Conservation (phyloP, 495 filamentous ascomycete genomes). For the Choiromyces venosus region DNA sequence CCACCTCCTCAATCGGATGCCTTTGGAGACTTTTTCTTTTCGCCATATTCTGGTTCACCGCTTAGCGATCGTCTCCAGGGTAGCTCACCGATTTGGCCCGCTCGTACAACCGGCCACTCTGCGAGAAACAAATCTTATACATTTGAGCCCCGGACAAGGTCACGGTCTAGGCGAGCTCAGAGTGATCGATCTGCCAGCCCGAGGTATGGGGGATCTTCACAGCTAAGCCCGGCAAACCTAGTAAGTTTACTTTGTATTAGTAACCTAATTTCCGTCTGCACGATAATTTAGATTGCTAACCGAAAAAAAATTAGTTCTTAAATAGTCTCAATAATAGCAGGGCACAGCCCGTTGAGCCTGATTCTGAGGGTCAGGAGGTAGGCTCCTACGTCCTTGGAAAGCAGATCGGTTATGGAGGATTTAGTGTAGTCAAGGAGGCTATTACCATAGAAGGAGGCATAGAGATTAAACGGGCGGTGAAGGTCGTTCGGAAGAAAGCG, state of each 20-base stretch:
- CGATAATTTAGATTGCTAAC: constrained; percentile 51
- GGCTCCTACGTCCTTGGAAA: constrained; percentile 69
- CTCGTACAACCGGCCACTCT: constrained; percentile 19
- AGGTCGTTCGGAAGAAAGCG: constrained; percentile 64
- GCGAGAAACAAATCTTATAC: constrained; percentile 31
- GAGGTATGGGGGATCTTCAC: constrained; percentile 47
- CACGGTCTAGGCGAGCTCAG: constrained; percentile 44
- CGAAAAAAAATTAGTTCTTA: constrained; percentile 58
- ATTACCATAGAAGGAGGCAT: constrained; percentile 58
- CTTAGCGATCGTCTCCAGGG: constrained; percentile 25
- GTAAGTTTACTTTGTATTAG: constrained; percentile 45
- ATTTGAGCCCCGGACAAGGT: constrained; percentile 19
- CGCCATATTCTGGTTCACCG: constrained; percentile 13
- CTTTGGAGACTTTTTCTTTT: constrained; percentile 27
- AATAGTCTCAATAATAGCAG: constrained; percentile 35
- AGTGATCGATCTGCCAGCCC: constrained; percentile 46
- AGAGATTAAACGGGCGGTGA: constrained; percentile 58
- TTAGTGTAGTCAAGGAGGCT: constrained; percentile 67
- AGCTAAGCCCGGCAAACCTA: constrained; percentile 46
- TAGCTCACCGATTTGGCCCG: constrained; percentile 23
- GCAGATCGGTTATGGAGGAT: constrained; percentile 64
- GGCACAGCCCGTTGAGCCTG: constrained; percentile 52
- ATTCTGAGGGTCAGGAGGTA: constrained; percentile 69
- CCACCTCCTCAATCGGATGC: constrained; percentile 26
- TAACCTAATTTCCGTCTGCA: constrained; percentile 48